phyloP scores from a whole-genome alignment of 2,329 filamentous ascomycete genomes.

The Beauveria sp. region DNA sequence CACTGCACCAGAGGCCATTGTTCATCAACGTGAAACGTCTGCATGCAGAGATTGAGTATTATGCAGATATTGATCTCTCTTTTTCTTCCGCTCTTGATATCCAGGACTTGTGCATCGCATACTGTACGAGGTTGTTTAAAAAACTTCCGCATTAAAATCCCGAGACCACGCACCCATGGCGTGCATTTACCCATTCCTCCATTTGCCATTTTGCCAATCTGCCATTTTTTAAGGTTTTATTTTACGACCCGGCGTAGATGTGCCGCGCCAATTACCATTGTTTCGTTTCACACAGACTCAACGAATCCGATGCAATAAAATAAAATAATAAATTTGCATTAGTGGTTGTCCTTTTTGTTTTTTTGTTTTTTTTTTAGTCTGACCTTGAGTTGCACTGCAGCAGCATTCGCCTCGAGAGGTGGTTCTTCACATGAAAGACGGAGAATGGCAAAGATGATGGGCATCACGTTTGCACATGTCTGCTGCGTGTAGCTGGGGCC shows the following conservation, averaged over 20 bases:
- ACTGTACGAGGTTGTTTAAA: not conserved
- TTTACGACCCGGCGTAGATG: not conserved
- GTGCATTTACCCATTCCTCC: too few relatives aligned
- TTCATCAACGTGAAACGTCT: constrained; percentile 1
- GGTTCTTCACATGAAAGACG: not conserved
- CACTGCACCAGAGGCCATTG: not conserved
- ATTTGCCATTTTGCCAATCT: too few relatives aligned
- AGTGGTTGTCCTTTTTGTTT: not conserved
- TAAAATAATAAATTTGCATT: not conserved
- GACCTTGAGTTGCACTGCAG: not conserved
- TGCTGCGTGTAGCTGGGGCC: too few relatives aligned
- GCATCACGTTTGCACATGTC: not conserved
- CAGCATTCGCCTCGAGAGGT: too few relatives aligned
- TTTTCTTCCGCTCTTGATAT: not conserved
- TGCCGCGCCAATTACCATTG: not conserved
- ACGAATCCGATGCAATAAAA: not conserved
- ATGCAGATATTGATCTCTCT: not conserved
- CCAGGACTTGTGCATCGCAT: not conserved
- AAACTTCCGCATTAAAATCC: not conserved
- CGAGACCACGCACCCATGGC: not conserved
- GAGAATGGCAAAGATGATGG: not conserved
- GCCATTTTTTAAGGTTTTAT: not conserved
- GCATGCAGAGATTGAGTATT: not conserved
- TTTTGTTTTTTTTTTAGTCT: not conserved
- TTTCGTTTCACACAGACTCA: not conserved